phyloP scores from a whole-genome alignment of 176 grass and related monocot genomes.

The Phyllostachys edulis region DNA sequence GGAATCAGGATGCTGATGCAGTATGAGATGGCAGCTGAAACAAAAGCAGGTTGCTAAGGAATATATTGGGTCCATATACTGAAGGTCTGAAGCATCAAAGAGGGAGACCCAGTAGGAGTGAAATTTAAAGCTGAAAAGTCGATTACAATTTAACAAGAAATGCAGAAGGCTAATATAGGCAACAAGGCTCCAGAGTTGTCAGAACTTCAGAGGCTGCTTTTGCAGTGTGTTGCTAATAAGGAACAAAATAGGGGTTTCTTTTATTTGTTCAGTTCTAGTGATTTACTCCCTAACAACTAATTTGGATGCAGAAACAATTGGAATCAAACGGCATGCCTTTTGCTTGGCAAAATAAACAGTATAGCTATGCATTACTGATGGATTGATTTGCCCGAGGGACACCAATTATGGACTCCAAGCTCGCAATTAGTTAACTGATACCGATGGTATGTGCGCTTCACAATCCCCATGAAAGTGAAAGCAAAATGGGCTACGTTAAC shows the following conservation, averaged over 20 bases:
- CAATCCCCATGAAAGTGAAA: constrained; percentile 54
- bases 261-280: neutral
- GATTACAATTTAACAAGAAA: neutral
- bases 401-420: constrained; percentile 39
- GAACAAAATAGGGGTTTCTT: neutral
- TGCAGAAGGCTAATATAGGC: neutral
- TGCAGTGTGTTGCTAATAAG: neutral
- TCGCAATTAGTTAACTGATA: constrained; percentile 45
- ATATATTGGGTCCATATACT: too few species aligned
- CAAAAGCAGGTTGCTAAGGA: neutral
- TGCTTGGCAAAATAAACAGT: neutral
- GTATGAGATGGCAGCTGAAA: neutral
- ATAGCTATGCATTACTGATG: neutral
- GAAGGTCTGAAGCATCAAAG: neutral
- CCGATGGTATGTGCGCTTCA: constrained; percentile 43
- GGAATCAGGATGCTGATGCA: neutral
- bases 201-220: neutral
- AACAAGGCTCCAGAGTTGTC: neutral
- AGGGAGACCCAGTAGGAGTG: neutral
- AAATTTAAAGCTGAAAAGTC: neutral
- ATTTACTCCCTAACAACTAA: neutral
- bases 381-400: neutral
- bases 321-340: neutral
- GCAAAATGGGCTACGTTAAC: neutral
- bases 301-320: neutral